Conservation (phyloP, 345 rosid genomes). For the Erodium maritimum region DNA sequence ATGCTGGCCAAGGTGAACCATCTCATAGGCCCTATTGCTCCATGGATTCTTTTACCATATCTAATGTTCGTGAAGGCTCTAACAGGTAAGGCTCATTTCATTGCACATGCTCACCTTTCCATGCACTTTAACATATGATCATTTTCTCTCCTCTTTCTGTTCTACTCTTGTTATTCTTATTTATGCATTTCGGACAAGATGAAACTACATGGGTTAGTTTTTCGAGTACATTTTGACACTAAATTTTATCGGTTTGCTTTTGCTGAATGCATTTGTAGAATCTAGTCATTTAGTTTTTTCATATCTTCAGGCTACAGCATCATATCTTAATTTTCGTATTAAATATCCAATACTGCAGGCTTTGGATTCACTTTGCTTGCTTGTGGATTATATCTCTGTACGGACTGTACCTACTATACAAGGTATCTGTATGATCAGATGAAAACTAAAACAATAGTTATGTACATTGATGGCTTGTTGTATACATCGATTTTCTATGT, state of each 20-base stretch:
- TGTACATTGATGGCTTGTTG: background rate
- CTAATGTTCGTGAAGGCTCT: constrained; percentile 59
- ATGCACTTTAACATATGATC: background rate
- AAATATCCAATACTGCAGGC: constrained; percentile 26
- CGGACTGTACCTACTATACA: constrained; percentile 52
- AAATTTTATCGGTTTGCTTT: too few relatives aligned
- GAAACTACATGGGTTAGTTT: too few relatives aligned
- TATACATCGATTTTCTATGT: background rate
- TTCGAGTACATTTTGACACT: too few relatives aligned
- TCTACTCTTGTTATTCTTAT: background rate
- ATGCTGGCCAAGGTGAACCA: constrained; percentile 35
- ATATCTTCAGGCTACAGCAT: too few relatives aligned
- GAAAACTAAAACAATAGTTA: background rate
- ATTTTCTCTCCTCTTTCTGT: background rate
- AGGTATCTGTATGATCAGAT: constrained; percentile 28
- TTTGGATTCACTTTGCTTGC: constrained; percentile 87
- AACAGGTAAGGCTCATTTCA: constrained; percentile 33
- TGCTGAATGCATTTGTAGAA: too few relatives aligned
- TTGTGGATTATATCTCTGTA: constrained; percentile 67
- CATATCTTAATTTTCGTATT: too few relatives aligned
- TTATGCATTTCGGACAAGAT: too few relatives aligned
- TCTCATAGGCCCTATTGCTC: constrained; percentile 19
- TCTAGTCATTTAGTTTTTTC: too few relatives aligned
- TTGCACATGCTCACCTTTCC: background rate
- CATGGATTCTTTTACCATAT: constrained; percentile 63